phyloP scores from a whole-genome alignment of 768 basidiomycete genomes.

The Lepiota brunneoincarnata region DNA sequence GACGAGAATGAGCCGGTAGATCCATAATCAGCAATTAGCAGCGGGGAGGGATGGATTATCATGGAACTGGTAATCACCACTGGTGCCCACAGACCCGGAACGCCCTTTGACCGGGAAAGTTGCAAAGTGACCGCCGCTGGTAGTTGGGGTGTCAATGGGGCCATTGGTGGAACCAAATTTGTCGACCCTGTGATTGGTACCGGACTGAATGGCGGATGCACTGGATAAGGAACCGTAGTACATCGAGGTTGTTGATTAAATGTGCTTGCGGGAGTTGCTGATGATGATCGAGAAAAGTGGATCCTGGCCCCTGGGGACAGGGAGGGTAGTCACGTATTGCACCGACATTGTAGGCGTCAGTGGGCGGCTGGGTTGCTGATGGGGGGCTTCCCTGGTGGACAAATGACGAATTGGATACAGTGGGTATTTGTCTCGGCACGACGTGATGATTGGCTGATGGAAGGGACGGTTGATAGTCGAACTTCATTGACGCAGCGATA shows the following conservation, averaged over 20 bases:
- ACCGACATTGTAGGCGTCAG: neutral
- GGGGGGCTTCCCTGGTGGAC: neutral
- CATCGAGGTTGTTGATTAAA: neutral
- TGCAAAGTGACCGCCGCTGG: slow-evolving; percentile 52
- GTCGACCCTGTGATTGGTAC: slow-evolving; percentile 23
- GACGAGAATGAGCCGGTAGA: slow-evolving; percentile 30
- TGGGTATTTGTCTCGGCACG: slow-evolving; percentile 13
- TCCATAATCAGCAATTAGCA: slow-evolving; percentile 5
- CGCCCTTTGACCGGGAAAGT: slow-evolving; percentile 59
- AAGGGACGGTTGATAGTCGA: slow-evolving; percentile 39
- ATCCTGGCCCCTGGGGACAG: slow-evolving; percentile 18
- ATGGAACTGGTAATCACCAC: slow-evolving; percentile 14
- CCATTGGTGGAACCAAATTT: slow-evolving; percentile 39
- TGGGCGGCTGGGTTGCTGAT: neutral
- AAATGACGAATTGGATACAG: slow-evolving; percentile 1
- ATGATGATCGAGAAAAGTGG: slow-evolving; percentile 25
- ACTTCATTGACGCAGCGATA: slow-evolving; percentile 53
- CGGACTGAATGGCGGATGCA: neutral
- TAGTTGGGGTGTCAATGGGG: slow-evolving; percentile 19
- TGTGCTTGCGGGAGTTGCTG: neutral
- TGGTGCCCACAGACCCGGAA: slow-evolving; percentile 19
- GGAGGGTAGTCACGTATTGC: neutral
- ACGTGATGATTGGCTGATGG: slow-evolving; percentile 15
- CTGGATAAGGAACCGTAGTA: slow-evolving; percentile 8
- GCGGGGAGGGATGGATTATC: slow-evolving; percentile 1